phyloP scores from a whole-genome alignment of 2,329 filamentous ascomycete species.

The Talaromyces sp. region DNA sequence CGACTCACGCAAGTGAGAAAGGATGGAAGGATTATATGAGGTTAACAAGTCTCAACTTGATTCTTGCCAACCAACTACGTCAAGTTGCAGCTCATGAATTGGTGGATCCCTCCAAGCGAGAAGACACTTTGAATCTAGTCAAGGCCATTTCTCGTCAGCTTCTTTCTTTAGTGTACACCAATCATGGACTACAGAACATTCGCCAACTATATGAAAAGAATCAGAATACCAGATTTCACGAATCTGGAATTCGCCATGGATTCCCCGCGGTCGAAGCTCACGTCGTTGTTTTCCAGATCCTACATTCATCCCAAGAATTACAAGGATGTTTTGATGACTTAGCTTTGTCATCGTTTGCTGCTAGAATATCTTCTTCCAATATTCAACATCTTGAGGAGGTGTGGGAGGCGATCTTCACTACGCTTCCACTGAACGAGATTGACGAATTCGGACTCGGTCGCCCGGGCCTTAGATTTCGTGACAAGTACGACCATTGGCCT shows the following conservation, averaged over 20 bases:
- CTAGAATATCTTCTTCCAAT: conserved; percentile 33
- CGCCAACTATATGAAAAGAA: conserved; percentile 46
- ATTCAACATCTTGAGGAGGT: conserved; percentile 33
- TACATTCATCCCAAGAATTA: conserved; percentile 31
- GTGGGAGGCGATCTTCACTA: conserved; percentile 48
- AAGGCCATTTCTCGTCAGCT: conserved; percentile 35
- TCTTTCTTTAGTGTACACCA: conserved; percentile 32
- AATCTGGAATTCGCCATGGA: conserved; percentile 48
- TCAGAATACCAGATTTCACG: conserved; percentile 38
- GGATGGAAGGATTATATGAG: conserved; percentile 22
- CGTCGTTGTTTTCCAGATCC: conserved; percentile 46
- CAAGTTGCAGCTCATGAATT: conserved; percentile 37
- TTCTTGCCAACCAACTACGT: conserved; percentile 38
- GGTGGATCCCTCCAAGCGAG: conserved; percentile 23
- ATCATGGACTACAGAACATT: conserved; percentile 36
- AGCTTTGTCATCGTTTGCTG: conserved; percentile 37
- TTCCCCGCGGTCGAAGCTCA: conserved; percentile 45
- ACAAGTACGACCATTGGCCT: conserved; percentile 48
- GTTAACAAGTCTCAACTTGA: conserved; percentile 32
- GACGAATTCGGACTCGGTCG: conserved; percentile 48
- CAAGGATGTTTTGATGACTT: conserved; percentile 44
- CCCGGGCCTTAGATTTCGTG: conserved; percentile 39
- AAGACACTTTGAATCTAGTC: conserved; percentile 31
- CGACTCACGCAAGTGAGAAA: conserved; percentile 16
- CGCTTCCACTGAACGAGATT: conserved; percentile 54